phyloP scores from a whole-genome alignment of 441 rosid species.

The Populus hybrid region DNA sequence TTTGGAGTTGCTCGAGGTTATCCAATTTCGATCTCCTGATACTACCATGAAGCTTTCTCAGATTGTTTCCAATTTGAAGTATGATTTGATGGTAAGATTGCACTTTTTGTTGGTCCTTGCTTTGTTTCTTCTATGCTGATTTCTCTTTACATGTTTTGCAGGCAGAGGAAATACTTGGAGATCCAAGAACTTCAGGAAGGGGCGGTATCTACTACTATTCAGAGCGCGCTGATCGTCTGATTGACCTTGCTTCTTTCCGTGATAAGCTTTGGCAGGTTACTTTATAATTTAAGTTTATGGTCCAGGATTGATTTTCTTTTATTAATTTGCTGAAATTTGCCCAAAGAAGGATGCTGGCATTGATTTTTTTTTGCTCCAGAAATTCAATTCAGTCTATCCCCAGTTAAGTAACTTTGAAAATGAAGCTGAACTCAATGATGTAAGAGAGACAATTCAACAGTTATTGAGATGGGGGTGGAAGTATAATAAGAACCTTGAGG shows the following conservation, averaged over 20 bases:
- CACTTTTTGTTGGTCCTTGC: neutral
- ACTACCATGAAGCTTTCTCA: slow-evolving; percentile 69
- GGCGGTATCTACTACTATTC: slow-evolving; percentile 86
- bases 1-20: slow-evolving; percentile 79
- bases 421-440: slow-evolving; percentile 79
- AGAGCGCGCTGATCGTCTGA: slow-evolving; percentile 93
- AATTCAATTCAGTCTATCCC: slow-evolving; percentile 65
- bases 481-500: slow-evolving; percentile 93
- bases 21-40: slow-evolving; percentile 93
- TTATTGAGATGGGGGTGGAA: slow-evolving; percentile 98
- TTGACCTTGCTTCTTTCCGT: slow-evolving; percentile 79
- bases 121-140: slow-evolving; percentile 1
- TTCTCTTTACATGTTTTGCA: slow-evolving; percentile 29
- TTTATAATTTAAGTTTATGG: slow-evolving; percentile 11
- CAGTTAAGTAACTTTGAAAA: slow-evolving; percentile 55
- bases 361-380: slow-evolving; percentile 42
- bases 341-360: slow-evolving; percentile 14
- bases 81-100: slow-evolving; percentile 66
- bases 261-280: slow-evolving; percentile 89
- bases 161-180: slow-evolving; percentile 85
- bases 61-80: slow-evolving; percentile 59
- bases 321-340: slow-evolving; percentile 1
- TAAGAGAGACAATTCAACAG: slow-evolving; percentile 75
- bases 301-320: slow-evolving; percentile 17
- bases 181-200: slow-evolving; percentile 65